Evolutionary conservation across 495 filamentous ascomycete genomes (phyloP), one percentile per base, ranked within the genome.

Genomic region (Tuber melanosporum): DNA sequence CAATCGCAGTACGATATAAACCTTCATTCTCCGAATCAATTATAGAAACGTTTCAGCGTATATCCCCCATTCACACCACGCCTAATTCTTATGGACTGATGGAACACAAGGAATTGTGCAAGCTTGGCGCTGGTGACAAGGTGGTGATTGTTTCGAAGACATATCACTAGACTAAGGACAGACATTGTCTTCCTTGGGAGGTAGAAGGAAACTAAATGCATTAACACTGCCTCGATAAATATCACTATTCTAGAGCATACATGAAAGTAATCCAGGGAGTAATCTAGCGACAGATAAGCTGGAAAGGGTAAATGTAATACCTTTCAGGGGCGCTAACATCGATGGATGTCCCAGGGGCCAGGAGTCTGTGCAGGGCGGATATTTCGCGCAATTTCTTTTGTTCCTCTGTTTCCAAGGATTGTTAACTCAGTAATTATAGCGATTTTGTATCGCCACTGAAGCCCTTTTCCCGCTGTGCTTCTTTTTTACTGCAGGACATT

Each of bases 81-180:
- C 57, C 6, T 66, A 7, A 36, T 66, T 19, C 57, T 26, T 36
- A 32, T 66, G 14, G 26, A 1, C 5, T 36, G 57, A 19, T 36
- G 12, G 57, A 36, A 26, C 36, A 32, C n/a, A 10, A 32, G n/a
- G 26, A n/a, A 66, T 66, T 66, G 26, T 32, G n/a, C 22, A 32
- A 66, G 26, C 26, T 26, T 66, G 57, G 57, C 12, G 12, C 15
- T 32, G 22, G n/a, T 32, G 57, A 17, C 10, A 66, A 32, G n/a
- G 26, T 17, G n/a, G 57, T 26, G 26, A 32, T 66, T 66, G 10
- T 17, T 32, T 17, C 73, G 45, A 66, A 70, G 71, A 41, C 77
- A 49, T 82, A 82, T 78, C 78, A 49, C 70, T 62, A 75, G 83
- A 82, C 81, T 78, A 83, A 44, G 70, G 52, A 26, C 81, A 75